Evolutionary conservation across 257 asterid genomes (phyloP), one percentile per base, ranked within the genome.

Genomic region (Solanum acaule): DNA sequence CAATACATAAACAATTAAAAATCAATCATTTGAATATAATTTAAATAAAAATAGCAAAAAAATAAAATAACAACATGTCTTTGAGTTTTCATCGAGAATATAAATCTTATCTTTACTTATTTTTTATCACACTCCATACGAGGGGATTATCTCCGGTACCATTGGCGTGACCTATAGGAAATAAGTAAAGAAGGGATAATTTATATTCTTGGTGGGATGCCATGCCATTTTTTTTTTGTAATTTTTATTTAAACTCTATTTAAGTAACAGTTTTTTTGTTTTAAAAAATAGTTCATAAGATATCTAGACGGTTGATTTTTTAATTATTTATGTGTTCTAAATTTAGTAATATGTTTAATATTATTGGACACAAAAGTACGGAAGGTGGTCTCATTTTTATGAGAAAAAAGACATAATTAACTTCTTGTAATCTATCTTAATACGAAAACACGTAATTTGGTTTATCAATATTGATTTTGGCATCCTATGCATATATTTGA

Each of bases 11-110:
- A 56, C 0, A 56, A 56, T 18, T 56, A 56, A 56, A 56, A 56
- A 56, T 20, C 2, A n/a, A n/a, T n/a, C n/a, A n/a, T n/a, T n/a
- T n/a, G n/a, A n/a, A n/a, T n/a, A n/a, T n/a, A n/a, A n/a, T n/a
- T n/a, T n/a, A n/a, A n/a, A n/a, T n/a, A n/a, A n/a, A n/a, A n/a
- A n/a, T n/a, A n/a, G n/a, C n/a, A n/a, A n/a, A n/a, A n/a, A n/a
- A n/a, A n/a, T n/a, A n/a, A n/a, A n/a, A n/a, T n/a, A n/a, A n/a
- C n/a, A n/a, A n/a, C n/a, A n/a, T n/a, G n/a, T n/a, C n/a, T n/a
- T n/a, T n/a, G n/a, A n/a, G n/a, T n/a, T n/a, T n/a, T n/a, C n/a
- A 56, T 18, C 25, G 0, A 18, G 0, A 18, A 18, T 0, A 0
- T 49, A 49, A 49, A 49, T 49, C 0, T 49, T 0, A 56, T 56